Conservation (phyloP, 495 filamentous ascomycete genomes). For the Rhizodiscina lignyota region DNA sequence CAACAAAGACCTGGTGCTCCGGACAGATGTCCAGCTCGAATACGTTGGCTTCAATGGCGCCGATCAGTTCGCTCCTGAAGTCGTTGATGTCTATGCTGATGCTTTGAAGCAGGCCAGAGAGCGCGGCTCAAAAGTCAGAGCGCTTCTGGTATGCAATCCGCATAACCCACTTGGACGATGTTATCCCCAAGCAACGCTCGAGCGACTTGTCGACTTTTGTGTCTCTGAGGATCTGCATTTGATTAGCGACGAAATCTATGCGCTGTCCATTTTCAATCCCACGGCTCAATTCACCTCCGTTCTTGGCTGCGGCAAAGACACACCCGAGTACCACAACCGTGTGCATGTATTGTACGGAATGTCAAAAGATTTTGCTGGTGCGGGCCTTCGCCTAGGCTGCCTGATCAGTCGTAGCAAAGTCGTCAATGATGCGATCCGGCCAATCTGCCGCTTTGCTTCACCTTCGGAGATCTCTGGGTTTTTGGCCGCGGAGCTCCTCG, state of each 20-base stretch:
- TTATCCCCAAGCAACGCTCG: slow-evolving; percentile 33
- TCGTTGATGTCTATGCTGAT: neutral
- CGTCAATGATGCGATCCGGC: no score
- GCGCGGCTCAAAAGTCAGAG: slow-evolving; percentile 6
- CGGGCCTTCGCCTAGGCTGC: slow-evolving; percentile 37
- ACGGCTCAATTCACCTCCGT: slow-evolving; percentile 33
- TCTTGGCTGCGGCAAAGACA: slow-evolving; percentile 27
- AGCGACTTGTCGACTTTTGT: slow-evolving; percentile 34
- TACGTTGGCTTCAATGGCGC: neutral
- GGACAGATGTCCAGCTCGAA: neutral
- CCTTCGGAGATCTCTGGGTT: no score
- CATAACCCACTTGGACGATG: slow-evolving; percentile 44
- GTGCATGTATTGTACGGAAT: slow-evolving; percentile 47
- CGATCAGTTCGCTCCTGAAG: slow-evolving; percentile 1
- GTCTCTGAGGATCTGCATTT: slow-evolving; percentile 38
- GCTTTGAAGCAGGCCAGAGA: neutral
- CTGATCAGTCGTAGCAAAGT: no score
- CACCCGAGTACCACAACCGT: slow-evolving; percentile 29
- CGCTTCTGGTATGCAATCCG: slow-evolving; percentile 40
- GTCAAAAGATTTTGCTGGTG: slow-evolving; percentile 42
- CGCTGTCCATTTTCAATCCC: slow-evolving; percentile 7
- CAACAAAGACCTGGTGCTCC: slow-evolving; percentile 6
- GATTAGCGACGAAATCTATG: slow-evolving; percentile 49
- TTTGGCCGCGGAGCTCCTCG: no score
- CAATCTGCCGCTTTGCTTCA: slow-evolving; percentile 27